Evolutionary conservation across 768 basidiomycete species (phyloP), one percentile per base, ranked within the genome.

Genomic region (Mycena albidolilacea): DNA sequence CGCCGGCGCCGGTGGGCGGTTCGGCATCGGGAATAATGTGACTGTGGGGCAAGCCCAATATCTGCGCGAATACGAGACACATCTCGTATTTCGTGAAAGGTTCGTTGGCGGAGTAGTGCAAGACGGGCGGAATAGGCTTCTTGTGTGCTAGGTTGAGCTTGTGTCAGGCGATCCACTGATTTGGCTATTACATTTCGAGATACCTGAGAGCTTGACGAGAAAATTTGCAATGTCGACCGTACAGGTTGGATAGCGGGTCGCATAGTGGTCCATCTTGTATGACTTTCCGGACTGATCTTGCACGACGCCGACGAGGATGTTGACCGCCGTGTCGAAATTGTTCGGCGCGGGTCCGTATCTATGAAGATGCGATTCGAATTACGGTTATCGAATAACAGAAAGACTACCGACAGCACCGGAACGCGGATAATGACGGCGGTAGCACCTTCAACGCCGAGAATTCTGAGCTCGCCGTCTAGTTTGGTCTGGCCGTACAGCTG

Each of bases 181-280:
- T 52, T n/a, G 30, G 23, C 68, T 12, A 8, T 57, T 19, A 70
- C 1, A 59, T 37, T 11, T 41, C 10, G 9, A 82, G 88, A 61
- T 73, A 96, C 95, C 87, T 30, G 90, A 85, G 5, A 97, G 85
- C 48, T 94, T 91, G 54, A 92, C 91, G 41, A 98, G 86, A 78
- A 97, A 97, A 23, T 90, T 85, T 2, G 94, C 96, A 66, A 98
- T 93, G 78, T 98, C 97, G 41, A 92, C 78, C 12, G 95, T 92
- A 77, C 96, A 96, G 35, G 97, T 99, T 0, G 97, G 97, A 83
- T 93, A 97, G 38, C 97, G 89, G 19, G 93, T 95, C 35, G 95
- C 96, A 79, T 92, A 97, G 80, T 97, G 93, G 80, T 99, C 97
- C 97, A 98, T 98, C 81, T 92, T 95, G 85, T 97, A 97, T 44